These are phyloP conservation scores for Podosphaera fusca DNA, from an alignment of 2,329 filamentous ascomycete species.

Conservation along the genomic window DNA sequence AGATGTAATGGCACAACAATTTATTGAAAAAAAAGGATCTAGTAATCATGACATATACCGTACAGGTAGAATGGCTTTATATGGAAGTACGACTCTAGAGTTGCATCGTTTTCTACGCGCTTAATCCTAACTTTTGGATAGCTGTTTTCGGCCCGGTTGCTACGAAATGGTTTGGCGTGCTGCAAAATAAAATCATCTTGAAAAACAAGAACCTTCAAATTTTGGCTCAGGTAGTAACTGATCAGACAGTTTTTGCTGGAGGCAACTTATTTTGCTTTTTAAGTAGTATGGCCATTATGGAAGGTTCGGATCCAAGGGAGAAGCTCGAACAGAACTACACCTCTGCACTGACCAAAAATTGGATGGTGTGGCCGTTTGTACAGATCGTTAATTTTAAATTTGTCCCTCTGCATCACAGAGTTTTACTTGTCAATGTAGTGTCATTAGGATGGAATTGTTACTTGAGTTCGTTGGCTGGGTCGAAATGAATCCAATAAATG, in stretches of 20 bases:
- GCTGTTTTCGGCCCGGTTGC: constrained; percentile 48
- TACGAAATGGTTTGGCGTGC: constrained; percentile 46
- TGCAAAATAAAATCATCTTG: constrained; percentile 36
- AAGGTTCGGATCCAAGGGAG: constrained; percentile 33
- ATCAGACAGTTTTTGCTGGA: constrained; percentile 44
- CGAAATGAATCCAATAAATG: constrained; percentile 5
- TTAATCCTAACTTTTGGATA: constrained; percentile 10
- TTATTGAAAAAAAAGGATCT: constrained; percentile 59
- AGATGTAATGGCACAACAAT: constrained; percentile 76
- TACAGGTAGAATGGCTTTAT: constrained; percentile 57
- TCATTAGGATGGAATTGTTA: constrained; percentile 31
- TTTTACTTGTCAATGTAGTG: constrained; percentile 49
- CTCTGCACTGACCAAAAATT: constrained; percentile 41
- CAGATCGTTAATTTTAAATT: constrained; percentile 48
- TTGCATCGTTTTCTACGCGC: background rate
- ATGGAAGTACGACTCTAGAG: constrained; percentile 34
- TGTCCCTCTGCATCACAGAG: constrained; percentile 42
- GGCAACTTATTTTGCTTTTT: constrained; percentile 42
- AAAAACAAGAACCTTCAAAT: constrained; percentile 34
- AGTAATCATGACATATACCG: constrained; percentile 51
- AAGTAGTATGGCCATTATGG: constrained; percentile 42
- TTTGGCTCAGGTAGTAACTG: constrained; percentile 35
- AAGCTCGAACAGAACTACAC: constrained; percentile 37
- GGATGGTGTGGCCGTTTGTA: constrained; percentile 46
- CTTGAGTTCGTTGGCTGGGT: constrained; percentile 15